phyloP scores from a whole-genome alignment of 2,329 filamentous ascomycete genomes.

The Nemania sp. region DNA sequence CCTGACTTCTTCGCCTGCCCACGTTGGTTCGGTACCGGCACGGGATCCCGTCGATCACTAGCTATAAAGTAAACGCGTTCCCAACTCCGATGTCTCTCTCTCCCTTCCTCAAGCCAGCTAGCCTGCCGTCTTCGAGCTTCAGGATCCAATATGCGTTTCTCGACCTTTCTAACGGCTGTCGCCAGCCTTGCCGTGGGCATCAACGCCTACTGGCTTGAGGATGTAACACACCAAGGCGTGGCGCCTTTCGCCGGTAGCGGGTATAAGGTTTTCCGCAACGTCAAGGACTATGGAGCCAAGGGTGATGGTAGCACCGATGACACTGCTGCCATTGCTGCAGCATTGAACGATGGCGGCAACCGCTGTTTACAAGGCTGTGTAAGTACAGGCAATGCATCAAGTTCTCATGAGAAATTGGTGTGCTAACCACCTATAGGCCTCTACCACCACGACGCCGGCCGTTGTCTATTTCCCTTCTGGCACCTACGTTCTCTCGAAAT shows the following conservation, averaged over 20 bases:
- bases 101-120: conserved; percentile 33
- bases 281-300: conserved; percentile 61
- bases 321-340: conserved; percentile 60
- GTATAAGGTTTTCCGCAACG: conserved; percentile 62
- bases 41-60: conserved; percentile 32
- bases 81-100: conserved; percentile 34
- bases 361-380: conserved; percentile 59
- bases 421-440: conserved; percentile 49
- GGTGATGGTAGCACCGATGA: conserved; percentile 61
- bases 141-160: conserved; percentile 48
- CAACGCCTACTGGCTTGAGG: conserved; percentile 51
- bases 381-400: conserved; percentile 40
- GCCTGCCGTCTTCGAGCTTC: conserved; percentile 33
- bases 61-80: conserved; percentile 45
- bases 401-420: not conserved
- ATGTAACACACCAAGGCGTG: conserved; percentile 56
- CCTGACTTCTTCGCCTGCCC: conserved; percentile 27
- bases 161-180: conserved; percentile 48
- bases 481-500: conserved; percentile 67
- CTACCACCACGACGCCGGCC: conserved; percentile 56
- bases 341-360: conserved; percentile 56
- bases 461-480: conserved; percentile 60
- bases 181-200: conserved; percentile 48
- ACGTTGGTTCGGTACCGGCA: conserved; percentile 29
- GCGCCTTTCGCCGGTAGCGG: conserved; percentile 57